phyloP scores from a whole-genome alignment of 2,329 filamentous ascomycete genomes.

The Colletotrichum paranaense region DNA sequence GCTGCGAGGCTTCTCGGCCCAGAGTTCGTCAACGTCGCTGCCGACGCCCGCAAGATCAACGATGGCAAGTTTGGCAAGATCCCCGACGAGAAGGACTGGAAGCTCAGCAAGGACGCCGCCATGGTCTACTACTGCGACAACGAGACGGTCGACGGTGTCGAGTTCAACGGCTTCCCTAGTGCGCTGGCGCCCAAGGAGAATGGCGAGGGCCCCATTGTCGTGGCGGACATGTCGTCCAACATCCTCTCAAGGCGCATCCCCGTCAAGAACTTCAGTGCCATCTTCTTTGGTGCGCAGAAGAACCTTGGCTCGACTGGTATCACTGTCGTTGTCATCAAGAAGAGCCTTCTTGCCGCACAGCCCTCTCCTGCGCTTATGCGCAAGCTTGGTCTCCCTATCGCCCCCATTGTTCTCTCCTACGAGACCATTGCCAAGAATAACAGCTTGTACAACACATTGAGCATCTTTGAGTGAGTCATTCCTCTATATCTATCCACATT shows the following conservation, averaged over 20 bases:
- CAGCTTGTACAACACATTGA: slow-evolving; percentile 94
- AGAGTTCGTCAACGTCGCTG: slow-evolving; percentile 82
- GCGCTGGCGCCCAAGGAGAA: slow-evolving; percentile 67
- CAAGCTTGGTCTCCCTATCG: slow-evolving; percentile 79
- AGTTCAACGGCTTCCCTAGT: slow-evolving; percentile 82
- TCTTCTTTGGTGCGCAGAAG: slow-evolving; percentile 96
- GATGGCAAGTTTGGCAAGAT: slow-evolving; percentile 89
- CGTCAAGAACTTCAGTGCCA: slow-evolving; percentile 80
- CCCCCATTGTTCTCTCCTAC: slow-evolving; percentile 84
- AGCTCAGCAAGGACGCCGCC: slow-evolving; percentile 73
- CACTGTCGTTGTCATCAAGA: slow-evolving; percentile 87
- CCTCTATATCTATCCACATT: neutral
- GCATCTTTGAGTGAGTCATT: slow-evolving; percentile 81
- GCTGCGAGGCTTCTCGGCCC: slow-evolving; percentile 80
- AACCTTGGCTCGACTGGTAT: slow-evolving; percentile 90
- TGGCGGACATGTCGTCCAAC: slow-evolving; percentile 95
- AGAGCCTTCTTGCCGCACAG: slow-evolving; percentile 81
- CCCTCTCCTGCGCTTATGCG: slow-evolving; percentile 78
- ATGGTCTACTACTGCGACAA: slow-evolving; percentile 94
- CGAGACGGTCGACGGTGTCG: slow-evolving; percentile 93
- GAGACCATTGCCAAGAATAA: slow-evolving; percentile 91
- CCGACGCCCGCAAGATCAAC: slow-evolving; percentile 74
- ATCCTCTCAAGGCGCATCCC: slow-evolving; percentile 86
- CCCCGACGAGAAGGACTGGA: slow-evolving; percentile 81
- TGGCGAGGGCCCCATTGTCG: slow-evolving; percentile 78